Percentiles rank a stretch among this genome's conserved stretches.
Evolutionary conservation across 495 filamentous ascomycete genomes (phyloP).

Genomic region (Neurospora sp.): DNA sequence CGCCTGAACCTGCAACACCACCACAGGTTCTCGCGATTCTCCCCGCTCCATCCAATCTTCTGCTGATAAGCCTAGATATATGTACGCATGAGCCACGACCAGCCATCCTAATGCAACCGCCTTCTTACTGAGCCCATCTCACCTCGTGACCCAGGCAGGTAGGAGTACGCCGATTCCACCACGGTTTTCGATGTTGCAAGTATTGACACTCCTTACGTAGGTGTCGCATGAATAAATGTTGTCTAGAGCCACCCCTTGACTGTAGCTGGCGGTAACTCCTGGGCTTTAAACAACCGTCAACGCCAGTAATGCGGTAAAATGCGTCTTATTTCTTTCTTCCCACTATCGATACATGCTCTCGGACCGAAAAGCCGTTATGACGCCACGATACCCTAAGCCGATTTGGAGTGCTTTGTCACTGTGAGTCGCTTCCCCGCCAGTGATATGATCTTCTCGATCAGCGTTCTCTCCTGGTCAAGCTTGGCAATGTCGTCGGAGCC

Average conservation of each 20-base stretch:
- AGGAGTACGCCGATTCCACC: not conserved
- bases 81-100: not conserved
- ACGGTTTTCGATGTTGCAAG: not conserved
- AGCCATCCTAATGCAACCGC: not conserved
- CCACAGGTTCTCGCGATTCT: not conserved
- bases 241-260: not conserved
- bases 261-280: not conserved
- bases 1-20: not conserved
- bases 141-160: not conserved
- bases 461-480: constrained; percentile 55
- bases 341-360: not conserved
- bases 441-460: constrained; percentile 60
- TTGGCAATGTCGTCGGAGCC: constrained; percentile 78
- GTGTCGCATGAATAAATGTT: not conserved
- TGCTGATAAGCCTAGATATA: not conserved
- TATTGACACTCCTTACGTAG: not conserved
- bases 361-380: not conserved
- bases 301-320: not conserved
- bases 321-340: not conserved
- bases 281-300: not conserved
- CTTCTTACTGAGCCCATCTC: not conserved
- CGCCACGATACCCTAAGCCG: not conserved
- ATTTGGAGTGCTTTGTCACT: constrained; percentile 31
- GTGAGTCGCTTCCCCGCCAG: constrained; percentile 62
- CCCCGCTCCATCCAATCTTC: not conserved